phyloP scores from a whole-genome alignment of 1,139 yeast genomes.

The Nematodospora anomalae region DNA sequence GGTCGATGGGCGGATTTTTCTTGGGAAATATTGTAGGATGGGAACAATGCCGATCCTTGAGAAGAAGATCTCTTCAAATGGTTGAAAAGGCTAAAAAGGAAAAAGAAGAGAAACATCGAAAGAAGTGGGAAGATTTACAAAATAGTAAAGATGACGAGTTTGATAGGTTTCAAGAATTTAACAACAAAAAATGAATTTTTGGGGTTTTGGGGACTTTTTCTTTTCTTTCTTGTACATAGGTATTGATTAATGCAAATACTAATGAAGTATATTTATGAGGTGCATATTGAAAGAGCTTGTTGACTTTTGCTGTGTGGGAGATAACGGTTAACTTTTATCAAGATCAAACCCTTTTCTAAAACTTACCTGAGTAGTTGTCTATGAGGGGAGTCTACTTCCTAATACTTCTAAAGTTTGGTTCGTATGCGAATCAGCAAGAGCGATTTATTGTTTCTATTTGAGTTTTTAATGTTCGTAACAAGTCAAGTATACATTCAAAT shows the following conservation, averaged over 20 bases:
- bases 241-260: not conserved
- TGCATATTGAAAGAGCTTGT: too few relatives aligned
- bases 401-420: too few relatives aligned
- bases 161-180: conserved; percentile 28
- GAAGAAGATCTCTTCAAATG: conserved; percentile 62
- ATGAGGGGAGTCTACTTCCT: too few relatives aligned
- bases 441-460: too few relatives aligned
- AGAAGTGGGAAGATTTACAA: conserved; percentile 26
- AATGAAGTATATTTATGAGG: too few relatives aligned
- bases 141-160: conserved; percentile 20
- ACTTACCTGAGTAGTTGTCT: too few relatives aligned
- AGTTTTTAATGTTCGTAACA: too few relatives aligned
- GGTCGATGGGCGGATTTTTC: conserved; percentile 82
- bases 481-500: too few relatives aligned
- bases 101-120: conserved; percentile 39
- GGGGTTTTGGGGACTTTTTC: conserved; percentile 8
- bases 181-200: conserved; percentile 14
- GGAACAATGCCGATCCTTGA: conserved; percentile 84
- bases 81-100: conserved; percentile 60
- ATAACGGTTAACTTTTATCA: too few relatives aligned
- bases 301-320: too few relatives aligned
- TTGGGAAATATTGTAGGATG: conserved; percentile 83
- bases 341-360: too few relatives aligned
- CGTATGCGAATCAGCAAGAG: too few relatives aligned
- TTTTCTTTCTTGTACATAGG: conserved; percentile 8